Conservation (phyloP, 164 flowering plant genomes). For the Tetracentron sinense region DNA sequence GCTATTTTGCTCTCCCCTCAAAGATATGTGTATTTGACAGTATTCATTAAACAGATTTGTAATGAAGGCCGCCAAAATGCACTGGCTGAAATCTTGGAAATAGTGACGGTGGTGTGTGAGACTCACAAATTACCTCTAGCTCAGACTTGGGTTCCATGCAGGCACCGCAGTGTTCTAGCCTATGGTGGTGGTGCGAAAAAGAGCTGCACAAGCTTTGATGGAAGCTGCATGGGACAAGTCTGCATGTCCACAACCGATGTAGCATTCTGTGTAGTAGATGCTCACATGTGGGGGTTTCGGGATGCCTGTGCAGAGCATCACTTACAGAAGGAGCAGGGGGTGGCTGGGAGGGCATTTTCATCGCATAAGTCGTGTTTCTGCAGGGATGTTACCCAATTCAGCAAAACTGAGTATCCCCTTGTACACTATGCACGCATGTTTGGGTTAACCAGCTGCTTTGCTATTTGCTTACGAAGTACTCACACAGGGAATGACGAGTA, state of each 20-base stretch:
- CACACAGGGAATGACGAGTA: slow-evolving; percentile 85
- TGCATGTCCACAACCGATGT: slow-evolving; percentile 96
- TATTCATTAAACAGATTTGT: slow-evolving; percentile 59
- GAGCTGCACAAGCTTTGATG: slow-evolving; percentile 89
- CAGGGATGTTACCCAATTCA: slow-evolving; percentile 61
- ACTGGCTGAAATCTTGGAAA: slow-evolving; percentile 83
- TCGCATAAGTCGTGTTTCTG: slow-evolving; percentile 65
- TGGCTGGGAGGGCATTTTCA: slow-evolving; percentile 79
- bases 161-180: slow-evolving; percentile 79
- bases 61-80: slow-evolving; percentile 90
- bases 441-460: slow-evolving; percentile 63
- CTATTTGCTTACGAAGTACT: slow-evolving; percentile 71
- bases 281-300: slow-evolving; percentile 91
- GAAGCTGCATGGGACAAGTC: slow-evolving; percentile 85
- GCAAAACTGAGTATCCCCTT: slow-evolving; percentile 85
- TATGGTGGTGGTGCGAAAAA: slow-evolving; percentile 81
- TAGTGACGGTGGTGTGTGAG: slow-evolving; percentile 80
- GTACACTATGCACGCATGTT: slow-evolving; percentile 97
- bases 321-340: slow-evolving; percentile 88
- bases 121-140: slow-evolving; percentile 85
- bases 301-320: slow-evolving; percentile 98
- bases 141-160: slow-evolving; percentile 99
- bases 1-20: slow-evolving; percentile 11
- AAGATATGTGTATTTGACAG: slow-evolving; percentile 20
- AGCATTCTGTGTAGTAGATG: slow-evolving; percentile 84